Base-by-base conservation (phyloP, 2,329 filamentous ascomycete species). In the Chaetomiaceae sp. region DNA sequence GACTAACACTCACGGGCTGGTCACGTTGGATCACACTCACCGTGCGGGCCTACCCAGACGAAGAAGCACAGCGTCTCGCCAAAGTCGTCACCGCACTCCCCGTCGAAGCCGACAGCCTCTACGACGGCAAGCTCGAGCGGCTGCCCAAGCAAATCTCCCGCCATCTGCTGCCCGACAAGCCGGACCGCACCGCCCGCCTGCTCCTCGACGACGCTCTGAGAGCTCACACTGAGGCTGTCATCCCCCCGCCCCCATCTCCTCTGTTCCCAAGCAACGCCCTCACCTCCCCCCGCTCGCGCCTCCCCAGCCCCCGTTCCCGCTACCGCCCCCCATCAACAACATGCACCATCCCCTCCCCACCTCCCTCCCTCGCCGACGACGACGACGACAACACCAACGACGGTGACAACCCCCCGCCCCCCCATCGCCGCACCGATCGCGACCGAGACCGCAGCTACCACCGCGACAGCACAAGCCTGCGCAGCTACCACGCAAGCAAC, bases 121-220 rank as follows among this genome's bases (percentile, higher is more conserved):
- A 80, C 0, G 74, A 81, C 36, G 76, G 84, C 38, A 77, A 74
- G 52, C 79, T 76, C 10, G 86, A 90, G 63, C 73, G 85, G 2
- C 83, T 94, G 45, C 89, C 88, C 0, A 88, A 87, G 53, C 83
- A 89, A 56, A 73, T 95, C 3, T 83, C 86, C 1, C 74, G 88
- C 33, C 75, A 84, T 42, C 71, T 93, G 3, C 78, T 95, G 32
- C 88, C 88, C 0, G 68, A 69, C 0, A 63, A 65, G 7, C 70
- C 76, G 1, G 79, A 88, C 54, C 58, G 73, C 0, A 68, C 75
- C 26, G 69, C 78, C 1, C 75, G 79, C 45, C 76, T 81, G 50
- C 67, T 78, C 17, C 67, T 90, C 8, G 76, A 81, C 15, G 72
- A 76, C 35, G 74, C 77, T 2, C 69, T 90, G 15, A 69, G 71